phyloP scores from a whole-genome alignment of 225 moss, liverwort and hornwort genomes.

The Marchantia polymorpha region DNA sequence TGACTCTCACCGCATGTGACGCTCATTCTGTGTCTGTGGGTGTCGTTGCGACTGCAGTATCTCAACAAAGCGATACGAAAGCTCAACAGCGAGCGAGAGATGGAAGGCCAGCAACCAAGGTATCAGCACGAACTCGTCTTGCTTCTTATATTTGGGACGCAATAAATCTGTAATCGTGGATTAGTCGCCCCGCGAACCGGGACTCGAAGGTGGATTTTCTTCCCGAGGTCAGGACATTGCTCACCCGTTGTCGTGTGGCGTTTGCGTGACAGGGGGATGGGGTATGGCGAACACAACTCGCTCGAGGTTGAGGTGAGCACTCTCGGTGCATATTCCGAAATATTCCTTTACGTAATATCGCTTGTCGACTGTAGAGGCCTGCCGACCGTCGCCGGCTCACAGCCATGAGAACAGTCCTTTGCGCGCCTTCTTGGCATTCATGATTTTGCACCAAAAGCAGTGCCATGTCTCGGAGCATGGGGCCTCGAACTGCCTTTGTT shows the following conservation, averaged over 20 bases:
- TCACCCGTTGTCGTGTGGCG: background rate
- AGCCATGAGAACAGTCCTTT: background rate
- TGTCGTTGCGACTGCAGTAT: slow-evolving; percentile 19
- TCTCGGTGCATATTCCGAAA: background rate
- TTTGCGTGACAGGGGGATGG: background rate
- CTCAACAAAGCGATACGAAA: slow-evolving; percentile 28
- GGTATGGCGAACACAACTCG: slow-evolving; percentile 14
- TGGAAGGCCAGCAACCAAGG: slow-evolving; percentile 26
- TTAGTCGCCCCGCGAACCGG: no score
- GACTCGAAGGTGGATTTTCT: background rate
- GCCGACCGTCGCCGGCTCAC: background rate
- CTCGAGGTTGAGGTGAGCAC: slow-evolving; percentile 20
- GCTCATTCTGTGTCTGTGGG: no score
- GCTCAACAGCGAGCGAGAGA: slow-evolving; percentile 20
- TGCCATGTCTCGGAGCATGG: background rate
- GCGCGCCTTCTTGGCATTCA: no score
- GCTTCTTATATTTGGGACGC: no score
- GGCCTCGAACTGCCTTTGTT: no score
- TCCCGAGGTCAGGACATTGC: background rate
- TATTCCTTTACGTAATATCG: no score
- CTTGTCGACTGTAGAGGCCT: no score
- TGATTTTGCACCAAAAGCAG: no score
- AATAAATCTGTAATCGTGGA: no score
- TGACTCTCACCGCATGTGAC: no score
- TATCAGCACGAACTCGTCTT: background rate